Base-by-base conservation (phyloP, 495 filamentous ascomycete genomes). In the Aspergillus egyptiacus region DNA sequence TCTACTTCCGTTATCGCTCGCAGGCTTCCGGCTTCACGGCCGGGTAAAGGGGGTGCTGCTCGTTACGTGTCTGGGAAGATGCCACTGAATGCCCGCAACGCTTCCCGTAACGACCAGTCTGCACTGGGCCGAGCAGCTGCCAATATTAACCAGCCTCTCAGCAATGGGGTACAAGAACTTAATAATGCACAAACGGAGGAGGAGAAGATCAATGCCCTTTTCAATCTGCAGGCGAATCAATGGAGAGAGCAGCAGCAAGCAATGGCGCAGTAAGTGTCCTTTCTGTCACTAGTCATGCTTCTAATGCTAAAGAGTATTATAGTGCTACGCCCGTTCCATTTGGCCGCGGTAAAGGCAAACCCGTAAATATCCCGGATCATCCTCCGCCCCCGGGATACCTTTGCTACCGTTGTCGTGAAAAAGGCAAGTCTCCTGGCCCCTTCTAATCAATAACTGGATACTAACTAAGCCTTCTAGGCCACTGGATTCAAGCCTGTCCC, bases 21-120 rank as follows among this genome's bases (percentile, higher is more conserved):
- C 33, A 85, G 93, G 51, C 73, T 93, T 48, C 94, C 94, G 17
- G 85, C 93, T 5, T 74, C 75, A 55, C 82, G 89, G 57, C 80
- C 82, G 17, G 88, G 94, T 28, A 80, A 83, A 58, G 93, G 93
- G 43, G 82, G 86, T 50, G 93, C 93, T 45, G 90, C 93, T 55
- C 82, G 93, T 59, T 99, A 99, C 76, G 88, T 99, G 41, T 89
- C 89, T 6, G 93, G 93, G 40, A 96, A 95, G 72, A 95, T 95
- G 85, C 93, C 93, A 3, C 78, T 88, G 7, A 91, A 83, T 58
- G 87, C 91, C 3, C 89, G 87, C 68, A 91, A 85, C 52, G 75
- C 80, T 18, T 81, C 87, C 46, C 82, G 88, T 51, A 80, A 80
- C 60, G 90, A 95, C 55, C 72, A 80, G 5, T 54, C 76, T 14